Base-by-base conservation (phyloP, 306 rosid genomes). In the Dalbergia oliveri region DNA sequence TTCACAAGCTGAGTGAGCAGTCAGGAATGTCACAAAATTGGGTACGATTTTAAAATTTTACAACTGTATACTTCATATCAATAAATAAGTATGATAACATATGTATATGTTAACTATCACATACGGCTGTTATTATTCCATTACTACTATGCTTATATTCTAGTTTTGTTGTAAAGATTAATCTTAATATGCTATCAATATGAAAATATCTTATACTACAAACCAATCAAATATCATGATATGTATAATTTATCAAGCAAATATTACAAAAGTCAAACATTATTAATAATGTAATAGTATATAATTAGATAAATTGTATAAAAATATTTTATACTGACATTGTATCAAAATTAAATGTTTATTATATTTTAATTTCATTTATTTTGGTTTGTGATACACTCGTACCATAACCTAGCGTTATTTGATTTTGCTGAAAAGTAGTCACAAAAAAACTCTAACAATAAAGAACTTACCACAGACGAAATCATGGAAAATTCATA, bases 1-100 rank as follows among this genome's bases (percentile, higher is more conserved):
- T 23, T 89, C 93, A 78, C 98, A 95, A 83, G 98, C 97, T 21
- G 98, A 89, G 73, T 91, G 88, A 35, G 92, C 95, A 54, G 97
- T 65, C 2, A 94, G 97, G 89, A 91, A 88, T 11, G 99, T 95
- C 33, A 95, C 93, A 41, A 61, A 84, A 84, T 90, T 93, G 31
- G 99, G 98, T 58, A 78, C 68, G 21, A 89, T 63, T 26, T 2
- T 26, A 26, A 26, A 26, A 26, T 26, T 26, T 26, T 26, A 1
- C 1, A 26, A 26, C 31, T 26, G 31, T 2, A 26, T 26, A 26
- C 31, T 26, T 26, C 3, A 26, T 26, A 26, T 26, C 31, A 26
- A 26, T 26, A 26, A 2, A 26, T 26, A 26, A 26, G 3, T 2
- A 26, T 26, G 31, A 26, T 26, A 1, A 26, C 1, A 26, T 26